Percentiles rank a stretch among this genome's conserved stretches.
These are phyloP conservation scores for Ogataea dorogensis DNA, from an alignment of 805 yeast species.

Conservation along the genomic window DNA sequence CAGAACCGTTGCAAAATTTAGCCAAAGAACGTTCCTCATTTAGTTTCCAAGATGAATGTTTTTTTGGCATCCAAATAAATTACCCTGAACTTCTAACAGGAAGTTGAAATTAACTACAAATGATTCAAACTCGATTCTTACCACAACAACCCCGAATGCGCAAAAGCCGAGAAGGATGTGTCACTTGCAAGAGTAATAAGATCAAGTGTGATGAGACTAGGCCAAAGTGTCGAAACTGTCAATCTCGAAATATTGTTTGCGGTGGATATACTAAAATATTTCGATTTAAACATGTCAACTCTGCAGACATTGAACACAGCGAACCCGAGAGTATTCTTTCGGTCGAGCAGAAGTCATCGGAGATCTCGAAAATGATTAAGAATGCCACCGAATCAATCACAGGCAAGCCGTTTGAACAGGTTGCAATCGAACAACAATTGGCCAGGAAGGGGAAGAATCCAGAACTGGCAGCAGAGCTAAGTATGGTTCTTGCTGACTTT, in stretches of 20 bases:
- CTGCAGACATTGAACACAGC: not conserved
- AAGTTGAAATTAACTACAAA: too few species aligned
- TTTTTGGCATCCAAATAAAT: too few species aligned
- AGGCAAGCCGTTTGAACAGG: conserved; percentile 18
- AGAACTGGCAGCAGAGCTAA: conserved; percentile 16
- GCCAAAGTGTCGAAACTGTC: conserved; percentile 39
- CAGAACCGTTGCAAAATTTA: too few species aligned
- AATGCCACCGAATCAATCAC: conserved; percentile 19
- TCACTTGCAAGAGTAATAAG: conserved; percentile 40
- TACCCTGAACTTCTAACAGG: too few species aligned
- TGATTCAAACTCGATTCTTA: too few species aligned
- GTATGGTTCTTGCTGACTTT: conserved; percentile 14
- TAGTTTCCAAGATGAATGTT: too few species aligned
- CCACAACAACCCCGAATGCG: too few species aligned
- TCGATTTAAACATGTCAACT: conserved; percentile 13
- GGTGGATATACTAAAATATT: conserved; percentile 21
- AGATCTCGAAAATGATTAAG: conserved; percentile 11
- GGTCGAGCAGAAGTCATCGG: not conserved
- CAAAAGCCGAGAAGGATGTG: conserved; percentile 34
- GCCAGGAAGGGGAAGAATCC: conserved; percentile 19
- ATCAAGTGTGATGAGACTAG: conserved; percentile 44
- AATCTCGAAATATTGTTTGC: conserved; percentile 26
- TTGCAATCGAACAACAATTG: conserved; percentile 17
- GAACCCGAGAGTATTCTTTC: not conserved
- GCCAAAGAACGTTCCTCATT: too few species aligned